Base-by-base conservation (phyloP, 2,329 filamentous ascomycete species). In the Colletotrichum sp. region DNA sequence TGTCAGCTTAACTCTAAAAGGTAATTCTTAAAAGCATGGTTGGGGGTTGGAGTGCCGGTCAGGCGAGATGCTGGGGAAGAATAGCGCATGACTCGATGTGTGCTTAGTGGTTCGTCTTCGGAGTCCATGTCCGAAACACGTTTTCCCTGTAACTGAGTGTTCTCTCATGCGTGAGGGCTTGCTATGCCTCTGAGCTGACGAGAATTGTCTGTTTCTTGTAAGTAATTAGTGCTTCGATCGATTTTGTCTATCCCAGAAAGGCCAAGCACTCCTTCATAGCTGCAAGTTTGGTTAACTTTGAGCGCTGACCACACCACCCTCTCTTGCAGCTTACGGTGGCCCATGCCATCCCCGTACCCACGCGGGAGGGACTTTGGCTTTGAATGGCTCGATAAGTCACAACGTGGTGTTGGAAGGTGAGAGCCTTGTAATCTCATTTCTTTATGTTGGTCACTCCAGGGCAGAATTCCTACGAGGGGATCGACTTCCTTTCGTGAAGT, bases 111-210 rank as follows among this genome's bases (percentile, higher is more conserved):
- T 43, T 43, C 38, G 9, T 43, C 38, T 21, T 48, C 43, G 43
- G 43, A 48, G 43, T 48, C n/a, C 43, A 48, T 1, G 18, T 21
- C 43, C n/a, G 43, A 1, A 48, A 21, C 0, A 48, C n/a, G n/a
- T 0, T 12, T 48, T 48, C 43, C 0, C 0, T 21, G 43, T 0
- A 48, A n/a, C n/a, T 21, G n/a, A 0, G 9, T 21, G 2, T 48
- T 48, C 18, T 21, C 43, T 48, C 43, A 48, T 7, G 43, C 43
- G 0, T 10, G 10, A 0, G 43, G 6, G 18, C n/a, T 48, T 48
- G 43, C 10, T 21, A n/a, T 0, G 0, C 43, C 43, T 52, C 43
- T 48, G 10, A 16, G 8, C 36, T 18, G 3, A 38, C 18, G 16
- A 32, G 9, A 10, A 32, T 5, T 32, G 12, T 32, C 30, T 12